Conservation (phyloP, 2,329 filamentous ascomycete genomes). For the Beauveria pseudobassiana region DNA sequence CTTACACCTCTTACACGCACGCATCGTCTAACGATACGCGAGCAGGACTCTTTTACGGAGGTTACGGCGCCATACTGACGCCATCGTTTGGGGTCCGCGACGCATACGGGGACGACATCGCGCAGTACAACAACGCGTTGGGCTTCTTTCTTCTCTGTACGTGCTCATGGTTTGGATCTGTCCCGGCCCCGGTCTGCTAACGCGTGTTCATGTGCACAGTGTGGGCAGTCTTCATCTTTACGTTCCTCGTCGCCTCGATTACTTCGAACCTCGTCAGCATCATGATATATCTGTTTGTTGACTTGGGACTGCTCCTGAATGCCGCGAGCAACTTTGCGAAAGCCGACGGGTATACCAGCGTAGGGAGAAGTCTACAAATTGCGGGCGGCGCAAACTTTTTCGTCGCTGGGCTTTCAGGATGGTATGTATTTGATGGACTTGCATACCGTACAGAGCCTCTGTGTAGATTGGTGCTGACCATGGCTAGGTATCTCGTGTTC, state of each 20-base stretch:
- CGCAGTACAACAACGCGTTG: constrained; percentile 20
- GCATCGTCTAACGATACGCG: background rate
- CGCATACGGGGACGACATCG: constrained; percentile 18
- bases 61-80: constrained; percentile 20
- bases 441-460: background rate
- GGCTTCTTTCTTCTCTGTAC: constrained; percentile 20
- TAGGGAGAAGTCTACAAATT: constrained; percentile 17
- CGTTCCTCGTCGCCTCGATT: constrained; percentile 19
- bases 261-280: constrained; percentile 20
- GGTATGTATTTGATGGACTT: constrained; percentile 12
- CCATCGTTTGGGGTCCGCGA: constrained; percentile 19
- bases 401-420: constrained; percentile 20
- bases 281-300: constrained; percentile 18
- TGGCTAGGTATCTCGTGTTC: constrained; percentile 19
- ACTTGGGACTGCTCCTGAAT: constrained; percentile 17
- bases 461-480: background rate
- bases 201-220: constrained; percentile 10
- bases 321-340: constrained; percentile 20
- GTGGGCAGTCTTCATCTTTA: constrained; percentile 20
- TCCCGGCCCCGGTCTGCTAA: background rate
- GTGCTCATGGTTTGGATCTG: background rate
- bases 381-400: constrained; percentile 19
- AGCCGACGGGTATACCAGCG: constrained; percentile 16
- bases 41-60: constrained; percentile 20
- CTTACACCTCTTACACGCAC: background rate